Percentiles rank a stretch among this genome's conserved stretches.
These are phyloP conservation scores for Syzygium oleosum DNA, from an alignment of 345 rosid species.

Conservation along the genomic window DNA sequence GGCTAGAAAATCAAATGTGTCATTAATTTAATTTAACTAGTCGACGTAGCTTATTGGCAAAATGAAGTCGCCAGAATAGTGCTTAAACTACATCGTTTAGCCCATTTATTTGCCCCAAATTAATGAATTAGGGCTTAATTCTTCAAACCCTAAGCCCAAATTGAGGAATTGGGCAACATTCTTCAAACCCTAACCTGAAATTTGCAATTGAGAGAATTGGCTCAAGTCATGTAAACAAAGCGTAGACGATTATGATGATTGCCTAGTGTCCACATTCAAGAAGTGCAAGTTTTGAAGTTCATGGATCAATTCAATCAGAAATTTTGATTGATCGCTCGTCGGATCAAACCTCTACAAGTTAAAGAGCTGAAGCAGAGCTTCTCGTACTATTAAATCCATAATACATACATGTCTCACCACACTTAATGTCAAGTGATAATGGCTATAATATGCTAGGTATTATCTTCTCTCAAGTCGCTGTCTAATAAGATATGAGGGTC, in stretches of 20 bases:
- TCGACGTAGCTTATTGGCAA: accelerated
- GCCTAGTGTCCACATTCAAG: background rate
- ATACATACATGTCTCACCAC: background rate
- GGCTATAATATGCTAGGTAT: background rate
- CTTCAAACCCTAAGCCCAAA: background rate
- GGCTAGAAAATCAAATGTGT: background rate
- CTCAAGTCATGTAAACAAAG: background rate
- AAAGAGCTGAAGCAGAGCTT: no score
- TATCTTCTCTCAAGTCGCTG: background rate
- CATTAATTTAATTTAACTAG: background rate
- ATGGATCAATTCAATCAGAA: no score
- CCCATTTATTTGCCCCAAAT: background rate
- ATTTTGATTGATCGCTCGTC: no score
- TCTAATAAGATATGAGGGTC: background rate
- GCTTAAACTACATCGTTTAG: background rate
- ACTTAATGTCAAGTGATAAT: background rate
- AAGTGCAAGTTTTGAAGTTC: no score
- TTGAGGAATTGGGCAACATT: background rate
- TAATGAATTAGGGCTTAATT: background rate
- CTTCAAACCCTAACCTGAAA: background rate
- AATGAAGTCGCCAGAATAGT: background rate
- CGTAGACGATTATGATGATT: no score
- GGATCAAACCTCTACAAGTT: no score
- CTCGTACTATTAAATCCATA: background rate
- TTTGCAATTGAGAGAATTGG: background rate